These are phyloP conservation scores for Fusarium hainanense DNA, from an alignment of 2,329 filamentous ascomycete species.

Conservation along the genomic window DNA sequence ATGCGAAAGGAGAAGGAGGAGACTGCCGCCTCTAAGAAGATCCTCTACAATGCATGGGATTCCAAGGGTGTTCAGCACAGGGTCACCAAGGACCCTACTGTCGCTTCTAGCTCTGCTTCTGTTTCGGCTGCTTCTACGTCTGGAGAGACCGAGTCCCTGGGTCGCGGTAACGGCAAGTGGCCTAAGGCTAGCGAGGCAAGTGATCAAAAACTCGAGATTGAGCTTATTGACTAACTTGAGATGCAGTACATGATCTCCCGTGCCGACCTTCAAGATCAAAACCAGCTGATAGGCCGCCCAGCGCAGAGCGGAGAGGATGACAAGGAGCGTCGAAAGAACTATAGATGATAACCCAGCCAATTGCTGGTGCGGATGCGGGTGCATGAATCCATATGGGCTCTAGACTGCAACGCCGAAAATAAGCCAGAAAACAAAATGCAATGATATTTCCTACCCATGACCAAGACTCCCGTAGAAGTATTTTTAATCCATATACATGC, in stretches of 20 bases:
- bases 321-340: constrained; percentile 11
- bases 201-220: not conserved
- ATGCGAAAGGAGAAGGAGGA: constrained; percentile 32
- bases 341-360: not conserved
- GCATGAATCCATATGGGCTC: not conserved
- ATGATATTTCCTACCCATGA: constrained; percentile 47
- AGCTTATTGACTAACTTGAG: not conserved
- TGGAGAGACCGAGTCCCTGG: not conserved
- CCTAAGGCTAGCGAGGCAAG: constrained; percentile 40
- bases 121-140: constrained; percentile 19
- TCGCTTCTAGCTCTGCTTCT: constrained; percentile 25
- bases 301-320: constrained; percentile 8
- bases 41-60: constrained; percentile 50
- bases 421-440: constrained; percentile 34
- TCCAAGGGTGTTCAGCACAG: constrained; percentile 39
- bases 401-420: not conserved
- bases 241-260: constrained; percentile 32
- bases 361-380: not conserved
- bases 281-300: constrained; percentile 1
- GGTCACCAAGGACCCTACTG: constrained; percentile 41
- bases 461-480: constrained; percentile 42
- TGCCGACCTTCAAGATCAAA: constrained; percentile 34
- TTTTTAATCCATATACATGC: constrained; percentile 44
- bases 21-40: not conserved
- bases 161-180: constrained; percentile 39